Evolutionary conservation across 805 yeast species (phyloP), one percentile per base, ranked within the genome.

Genomic region (Metschnikowia aberdeeniae): DNA sequence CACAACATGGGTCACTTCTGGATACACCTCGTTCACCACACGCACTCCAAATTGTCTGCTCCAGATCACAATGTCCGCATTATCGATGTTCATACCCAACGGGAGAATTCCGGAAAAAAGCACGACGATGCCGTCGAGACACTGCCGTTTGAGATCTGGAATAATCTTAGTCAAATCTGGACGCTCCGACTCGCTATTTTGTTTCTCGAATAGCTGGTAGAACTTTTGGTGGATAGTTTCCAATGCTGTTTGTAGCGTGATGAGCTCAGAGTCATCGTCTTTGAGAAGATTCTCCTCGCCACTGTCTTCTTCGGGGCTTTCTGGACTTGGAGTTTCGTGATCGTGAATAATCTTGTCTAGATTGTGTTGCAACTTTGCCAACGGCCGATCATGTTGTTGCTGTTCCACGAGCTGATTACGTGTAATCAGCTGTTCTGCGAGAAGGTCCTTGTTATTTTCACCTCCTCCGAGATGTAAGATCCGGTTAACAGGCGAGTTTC

Each of bases 101-200:
- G 97, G 97, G 19, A 93, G 75, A n/a, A 92, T 74, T 0, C 98
- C 97, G 4, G 96, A 85, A 54, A 93, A 84, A 14, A 92, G 74
- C 44, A 93, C 78, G 3, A 80, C 78, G 37, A 82, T 76, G 6
- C 83, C 90, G 20, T 74, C 64, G 47, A 92, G 80, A 1, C 89
- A 89, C 46, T 73, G 57, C 7, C 66, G 61, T 59, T 90, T 92
- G 77, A 92, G 73, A n/a, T 63, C 55, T 1, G 93, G 95, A 64
- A 92, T 78, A 12, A 88, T 78, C n/a, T 58, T 61, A 40, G 84
- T 78, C 40, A 88, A 79, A 56, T 83, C 87, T 0, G 92, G 89
- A 45, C 65, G 61, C 9, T 46, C 43, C 5, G 44, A 17, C 11
- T 37, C 44, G 20, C 47, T 49, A 13, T 52, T 42, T 42, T 37